Conservation (phyloP, 73 alveolate species). For the Tetrahymena malaccensis region DNA sequence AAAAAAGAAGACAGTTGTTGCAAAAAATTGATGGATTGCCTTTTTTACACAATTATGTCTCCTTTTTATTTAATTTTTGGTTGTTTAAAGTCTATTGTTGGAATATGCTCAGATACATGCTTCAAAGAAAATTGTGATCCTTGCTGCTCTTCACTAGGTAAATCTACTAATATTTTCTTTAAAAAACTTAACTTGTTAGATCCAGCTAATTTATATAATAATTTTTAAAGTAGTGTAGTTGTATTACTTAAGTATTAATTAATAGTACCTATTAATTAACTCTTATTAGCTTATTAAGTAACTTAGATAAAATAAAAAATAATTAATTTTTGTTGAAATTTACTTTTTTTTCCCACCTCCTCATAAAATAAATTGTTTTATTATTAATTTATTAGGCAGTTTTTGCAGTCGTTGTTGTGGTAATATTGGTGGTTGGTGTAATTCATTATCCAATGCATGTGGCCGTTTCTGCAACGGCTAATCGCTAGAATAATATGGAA, state of each 20-base stretch:
- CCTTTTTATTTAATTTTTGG: background rate
- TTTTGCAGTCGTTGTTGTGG: background rate
- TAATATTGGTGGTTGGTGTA: background rate
- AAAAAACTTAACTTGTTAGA: background rate
- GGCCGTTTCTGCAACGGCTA: background rate
- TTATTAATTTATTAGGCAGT: background rate
- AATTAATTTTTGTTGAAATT: too few relatives aligned
- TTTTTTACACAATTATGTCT: background rate
- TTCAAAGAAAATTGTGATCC: background rate
- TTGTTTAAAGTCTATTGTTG: background rate
- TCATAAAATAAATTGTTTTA: too few relatives aligned
- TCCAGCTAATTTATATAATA: too few relatives aligned
- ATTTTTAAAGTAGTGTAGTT: too few relatives aligned
- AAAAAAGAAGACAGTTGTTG: background rate
- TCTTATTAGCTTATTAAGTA: too few relatives aligned
- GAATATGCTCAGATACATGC: background rate
- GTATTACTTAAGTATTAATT: too few relatives aligned
- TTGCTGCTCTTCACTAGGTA: background rate
- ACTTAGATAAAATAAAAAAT: too few relatives aligned
- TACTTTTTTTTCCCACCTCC: too few relatives aligned
- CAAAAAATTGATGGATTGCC: background rate
- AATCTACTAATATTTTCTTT: background rate
- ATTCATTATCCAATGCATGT: background rate
- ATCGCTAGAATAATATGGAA: background rate
- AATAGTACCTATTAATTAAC: too few relatives aligned